A percentile compares a stretch with the other conserved stretches of the same genome.
Evolutionary conservation across 2,329 filamentous ascomycete genomes (phyloP).

Genomic region (Pyrenophora graminea): DNA sequence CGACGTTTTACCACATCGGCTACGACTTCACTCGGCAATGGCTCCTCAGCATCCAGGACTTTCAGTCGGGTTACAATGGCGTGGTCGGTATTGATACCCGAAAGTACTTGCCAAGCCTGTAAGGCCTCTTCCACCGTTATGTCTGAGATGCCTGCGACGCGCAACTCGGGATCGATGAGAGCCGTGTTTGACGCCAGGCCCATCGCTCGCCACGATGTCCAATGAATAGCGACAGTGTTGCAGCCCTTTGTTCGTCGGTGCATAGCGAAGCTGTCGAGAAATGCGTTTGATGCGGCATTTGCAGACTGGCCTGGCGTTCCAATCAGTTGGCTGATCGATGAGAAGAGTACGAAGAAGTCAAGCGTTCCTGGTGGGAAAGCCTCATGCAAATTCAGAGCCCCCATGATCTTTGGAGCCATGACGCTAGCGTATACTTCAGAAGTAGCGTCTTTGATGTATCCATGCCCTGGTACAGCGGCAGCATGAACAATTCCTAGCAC

Average conservation of each 20-base stretch:
- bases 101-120: conserved; percentile 49
- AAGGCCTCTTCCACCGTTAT: conserved; percentile 51
- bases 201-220: conserved; percentile 50
- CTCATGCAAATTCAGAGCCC: conserved; percentile 33
- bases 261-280: conserved; percentile 34
- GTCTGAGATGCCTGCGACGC: conserved; percentile 50
- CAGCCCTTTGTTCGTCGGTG: conserved; percentile 42
- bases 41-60: conserved; percentile 41
- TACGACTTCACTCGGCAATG: conserved; percentile 20
- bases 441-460: conserved; percentile 43
- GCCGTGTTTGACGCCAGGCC: conserved; percentile 47
- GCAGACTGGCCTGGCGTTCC: conserved; percentile 30
- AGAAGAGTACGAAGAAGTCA: conserved; percentile 37
- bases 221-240: conserved; percentile 50
- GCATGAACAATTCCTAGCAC: conserved; percentile 51
- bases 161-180: conserved; percentile 49
- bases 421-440: conserved; percentile 37
- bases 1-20: conserved; percentile 22
- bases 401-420: conserved; percentile 38
- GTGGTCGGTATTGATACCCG: conserved; percentile 44
- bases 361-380: conserved; percentile 31
- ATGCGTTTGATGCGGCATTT: conserved; percentile 39
- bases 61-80: conserved; percentile 46
- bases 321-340: conserved; percentile 31
- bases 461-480: conserved; percentile 46